Evolutionary conservation across 176 grass and related monocot species (phyloP), one percentile per base, ranked within the genome.

Genomic region (Puccinellia tenuiflora): DNA sequence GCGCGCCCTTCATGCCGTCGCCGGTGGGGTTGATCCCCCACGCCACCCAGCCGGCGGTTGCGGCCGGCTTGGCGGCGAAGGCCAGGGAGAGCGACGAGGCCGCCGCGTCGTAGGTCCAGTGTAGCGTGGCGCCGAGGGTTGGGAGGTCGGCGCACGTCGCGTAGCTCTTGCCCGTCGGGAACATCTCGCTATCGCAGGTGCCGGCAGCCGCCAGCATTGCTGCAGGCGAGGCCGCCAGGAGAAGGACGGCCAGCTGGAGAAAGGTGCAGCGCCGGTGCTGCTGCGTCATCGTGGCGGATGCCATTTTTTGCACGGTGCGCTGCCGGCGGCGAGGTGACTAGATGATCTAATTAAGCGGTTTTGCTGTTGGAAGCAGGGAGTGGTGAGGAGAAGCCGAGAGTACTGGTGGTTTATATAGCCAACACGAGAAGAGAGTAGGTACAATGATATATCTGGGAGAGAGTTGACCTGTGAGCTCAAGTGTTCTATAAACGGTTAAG

Each of bases 1-100:
- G 92, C 60, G 92, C 48, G 67, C 92, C 92, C 63, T 62, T 78
- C 89, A 94, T 94, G 37, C 78, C 87, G 25, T 82, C 73, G 28
- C 87, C 84, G 60, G 73, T 77, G 52, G 92, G 89, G 78, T 94
- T 94, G 74, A 94, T 43, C 51, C 73, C 89, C 92, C 92, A 94
- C 47, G 89, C 8, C 74, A 91, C 89, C 92, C 92, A 94, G 6
- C 92, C 92, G 29, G 14, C 83, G 26, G 22, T 53, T 5, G 15
- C 30, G 6, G 67, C 7, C 6, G 86, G 89, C 67, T 37, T 84
- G 14, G 81, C 87, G 40, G 76, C 81, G 85, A 94, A 94, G n/a
- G 87, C 92, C 51, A 94, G 20, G 1, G 89, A 85, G 29, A 94
- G 84, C 7, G 73, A 38, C 51, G 65, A 52, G 5, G 73, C 8